Base-by-base conservation (phyloP, 2,329 filamentous ascomycete species). In the Epichloe elymi region DNA sequence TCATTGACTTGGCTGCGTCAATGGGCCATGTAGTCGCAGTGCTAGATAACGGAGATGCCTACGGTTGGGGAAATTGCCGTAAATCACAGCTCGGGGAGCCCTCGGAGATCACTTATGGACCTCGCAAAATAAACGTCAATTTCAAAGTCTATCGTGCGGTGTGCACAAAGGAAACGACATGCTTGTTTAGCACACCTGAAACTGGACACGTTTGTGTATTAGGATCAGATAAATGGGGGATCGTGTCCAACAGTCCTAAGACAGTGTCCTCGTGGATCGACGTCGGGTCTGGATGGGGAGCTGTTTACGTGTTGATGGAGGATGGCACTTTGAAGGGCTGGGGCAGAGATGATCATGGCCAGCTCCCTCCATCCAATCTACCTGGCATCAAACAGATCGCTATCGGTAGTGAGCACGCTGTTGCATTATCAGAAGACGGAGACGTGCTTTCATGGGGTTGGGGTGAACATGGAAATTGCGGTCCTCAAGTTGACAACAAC, bases 381-480 rank as follows among this genome's bases (percentile, higher is more conserved):
- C 82, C 83, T 0, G 61, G 63, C 1, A 61, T 89, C 3, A 67
- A 70, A 10, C 71, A 73, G 23, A 76, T 97, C n/a, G 85, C 86
- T 3, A 79, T 86, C 44, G 93, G 93, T 0, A 96, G 91, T 62
- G 93, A 97, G 66, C 93, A 98, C 66, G 81, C 79, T n/a, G 67
- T 97, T 55, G 87, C 82, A 8, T 67, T 91, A 26, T 81, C 85
- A 0, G 69, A 68, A 10, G 72, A 76, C 19, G 80, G 80, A 1
- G 77, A 83, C 48, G 80, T 95, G 1, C 68, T 94, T 46, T 79
- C 87, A 1, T 97, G 91, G 88, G 93, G 93, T 19, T 98, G 93
- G 93, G 90, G 89, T 2, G 91, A 97, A 67, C 93, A 98, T 68
- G 93, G 93, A 1, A 98, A 98, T 64, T 98, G 93, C 65, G 93